Evolutionary conservation across 345 rosid species (phyloP), one percentile per base, ranked within the genome.

Genomic region (Microcos paniculata): DNA sequence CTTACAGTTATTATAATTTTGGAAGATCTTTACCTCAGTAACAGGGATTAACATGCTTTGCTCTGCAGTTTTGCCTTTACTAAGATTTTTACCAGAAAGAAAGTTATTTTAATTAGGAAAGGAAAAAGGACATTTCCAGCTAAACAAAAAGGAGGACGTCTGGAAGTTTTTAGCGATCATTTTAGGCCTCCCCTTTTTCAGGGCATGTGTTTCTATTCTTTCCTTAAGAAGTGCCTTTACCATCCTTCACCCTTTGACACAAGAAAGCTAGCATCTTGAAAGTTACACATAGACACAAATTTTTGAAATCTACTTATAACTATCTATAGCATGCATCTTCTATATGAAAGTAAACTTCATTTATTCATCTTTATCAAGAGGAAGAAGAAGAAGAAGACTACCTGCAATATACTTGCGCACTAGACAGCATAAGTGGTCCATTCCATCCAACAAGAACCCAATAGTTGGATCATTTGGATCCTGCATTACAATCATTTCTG

Each of bases 321-420:
- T 42, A 18, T 24, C 10, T 8, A 18, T 26, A 18, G 12, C n/a
- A 63, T 51, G 24, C 58, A 51, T 65, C 53, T 75, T 52, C 15
- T 49, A 70, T 46, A 62, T 40, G 72, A 63, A 73, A 75, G 28
- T 23, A 64, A 55, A 80, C 35, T 75, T 40, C 28, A 76, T 65
- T 30, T 28, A 23, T 46, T 57, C 52, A 30, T 15, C 42, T 46
- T 58, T 13, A 24, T 8, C 24, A 63, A 68, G 42, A 35, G 4
- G 61, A 70, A 59, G 18, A 59, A 4, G 40, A 9, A 71, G 30
- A 72, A 51, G 23, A 64, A 76, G 40, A 40, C 87, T 80, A 90
- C 99, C 98, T 88, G 98, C 91, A 74, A 92, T 94, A 81, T 93
- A 96, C 83, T 96, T 96, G 88, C 98, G 98, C 71, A 94, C 97